Evolutionary conservation across 805 yeast genomes (phyloP).

Genomic region (Ogataea zsoltii): DNA sequence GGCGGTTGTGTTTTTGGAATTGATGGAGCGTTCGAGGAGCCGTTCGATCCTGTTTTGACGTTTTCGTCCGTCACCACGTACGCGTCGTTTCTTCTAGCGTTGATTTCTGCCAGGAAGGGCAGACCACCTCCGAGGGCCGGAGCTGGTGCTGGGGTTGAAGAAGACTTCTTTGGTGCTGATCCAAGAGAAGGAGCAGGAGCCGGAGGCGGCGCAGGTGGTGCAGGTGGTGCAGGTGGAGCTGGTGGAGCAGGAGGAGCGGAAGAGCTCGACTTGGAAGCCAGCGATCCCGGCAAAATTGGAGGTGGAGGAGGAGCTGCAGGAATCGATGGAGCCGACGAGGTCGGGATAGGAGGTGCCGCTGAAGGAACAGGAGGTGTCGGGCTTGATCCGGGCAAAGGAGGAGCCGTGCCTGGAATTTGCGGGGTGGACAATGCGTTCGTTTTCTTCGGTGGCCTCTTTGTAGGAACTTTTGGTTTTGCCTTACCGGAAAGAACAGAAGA

Average conservation of each 20-base stretch:
- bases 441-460: conserved; percentile 19
- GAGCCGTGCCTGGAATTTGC: conserved; percentile 16
- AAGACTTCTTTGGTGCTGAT: conserved; percentile 4
- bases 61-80: conserved; percentile 44
- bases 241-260: conserved; percentile 21
- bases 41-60: conserved; percentile 24
- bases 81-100: conserved; percentile 52
- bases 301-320: conserved; percentile 16
- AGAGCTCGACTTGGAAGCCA: conserved; percentile 13
- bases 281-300: not conserved
- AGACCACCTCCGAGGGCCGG: conserved; percentile 41
- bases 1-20: conserved; percentile 9
- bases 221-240: conserved; percentile 20
- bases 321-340: conserved; percentile 23
- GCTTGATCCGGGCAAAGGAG: conserved; percentile 16
- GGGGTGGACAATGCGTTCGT: not conserved
- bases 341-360: conserved; percentile 17
- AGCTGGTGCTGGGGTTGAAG: conserved; percentile 33
- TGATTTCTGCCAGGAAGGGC: conserved; percentile 61
- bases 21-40: conserved; percentile 24
- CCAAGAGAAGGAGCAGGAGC: conserved; percentile 17
- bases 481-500: conserved; percentile 16
- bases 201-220: conserved; percentile 23
- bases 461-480: conserved; percentile 21
- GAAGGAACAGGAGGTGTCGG: conserved; percentile 17